Evolutionary conservation across 2,329 filamentous ascomycete genomes (phyloP), one percentile per base, ranked within the genome.

Genomic region (Cucurbitaria berberidis): DNA sequence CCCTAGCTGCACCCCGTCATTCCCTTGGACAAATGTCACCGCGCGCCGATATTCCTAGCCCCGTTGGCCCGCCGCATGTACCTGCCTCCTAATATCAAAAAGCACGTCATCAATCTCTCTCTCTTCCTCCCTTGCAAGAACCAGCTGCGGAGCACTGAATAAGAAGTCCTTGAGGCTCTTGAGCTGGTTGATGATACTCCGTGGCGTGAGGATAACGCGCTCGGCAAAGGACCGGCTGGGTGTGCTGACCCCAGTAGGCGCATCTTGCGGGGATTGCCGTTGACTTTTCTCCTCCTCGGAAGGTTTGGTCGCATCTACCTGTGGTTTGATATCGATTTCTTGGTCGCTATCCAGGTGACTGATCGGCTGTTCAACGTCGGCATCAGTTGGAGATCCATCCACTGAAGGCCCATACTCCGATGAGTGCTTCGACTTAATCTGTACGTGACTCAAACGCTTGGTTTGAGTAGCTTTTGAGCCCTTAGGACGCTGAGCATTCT

Each of bases 91-190:
- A 60, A 93, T 85, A 71, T 93, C 89, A 78, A 93, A 90, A 69
- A 95, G 81, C 64, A 91, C 77, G 68, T 93, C 88, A 67, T 95
- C 90, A 60, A 95, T 81, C 69, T 88, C 82, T 53, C 86, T 82
- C 47, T 91, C 84, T 55, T 90, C 86, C 10, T 84, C 80, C 10
- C 84, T 81, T 15, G 85, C 85, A 36, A 96, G 75, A 15, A 83
- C 79, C 19, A 86, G 80, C 24, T 76, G 77, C 48, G 62, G 63
- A 5, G 52, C 58, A 58, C 86, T 81, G 18, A 80, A 78, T 21
- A 95, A 73, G 0, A 89, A 78, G 18, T 76, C 77, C 56, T 76
- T 80, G 38, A 89, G 79, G 32, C 51, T 57, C 51, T 55, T 67
- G 29, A 74, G 59, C 35, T 67, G 67, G 78, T 53, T 73, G 55